Percentiles rank a stretch among this genome's conserved stretches.
Conservation (phyloP, 2,329 filamentous ascomycete species). For the Pochonia chlamydosporia region DNA sequence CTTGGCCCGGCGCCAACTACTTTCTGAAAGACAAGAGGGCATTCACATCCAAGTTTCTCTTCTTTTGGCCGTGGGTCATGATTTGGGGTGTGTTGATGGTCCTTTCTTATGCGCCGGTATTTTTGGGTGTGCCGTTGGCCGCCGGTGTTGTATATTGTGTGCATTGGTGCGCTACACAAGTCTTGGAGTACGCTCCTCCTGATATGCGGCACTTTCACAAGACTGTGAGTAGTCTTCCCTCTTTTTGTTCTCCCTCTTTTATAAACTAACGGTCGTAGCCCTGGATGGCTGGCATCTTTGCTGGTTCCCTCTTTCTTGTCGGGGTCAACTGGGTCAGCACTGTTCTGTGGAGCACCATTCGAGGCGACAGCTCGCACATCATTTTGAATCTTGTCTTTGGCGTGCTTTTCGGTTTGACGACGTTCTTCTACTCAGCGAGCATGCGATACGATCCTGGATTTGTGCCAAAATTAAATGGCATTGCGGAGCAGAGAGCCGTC, state of each 20-base stretch:
- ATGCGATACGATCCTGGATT: slow-evolving; percentile 91
- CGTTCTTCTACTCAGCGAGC: slow-evolving; percentile 80
- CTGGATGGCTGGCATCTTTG: slow-evolving; percentile 90
- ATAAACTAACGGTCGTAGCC: slow-evolving; percentile 46
- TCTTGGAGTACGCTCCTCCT: slow-evolving; percentile 74
- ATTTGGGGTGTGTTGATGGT: slow-evolving; percentile 67
- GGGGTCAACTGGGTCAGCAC: slow-evolving; percentile 69
- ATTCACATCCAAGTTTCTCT: slow-evolving; percentile 81
- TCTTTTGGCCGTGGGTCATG: slow-evolving; percentile 79
- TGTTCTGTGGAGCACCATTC: slow-evolving; percentile 51
- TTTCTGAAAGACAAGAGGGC: slow-evolving; percentile 70
- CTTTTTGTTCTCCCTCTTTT: neutral
- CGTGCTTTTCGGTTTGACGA: slow-evolving; percentile 56
- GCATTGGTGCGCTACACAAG: slow-evolving; percentile 71
- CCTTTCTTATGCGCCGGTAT: slow-evolving; percentile 68
- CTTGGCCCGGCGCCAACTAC: slow-evolving; percentile 67
- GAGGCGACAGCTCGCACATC: slow-evolving; percentile 42
- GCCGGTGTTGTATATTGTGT: slow-evolving; percentile 61
- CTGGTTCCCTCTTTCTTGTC: slow-evolving; percentile 76
- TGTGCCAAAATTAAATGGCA: slow-evolving; percentile 83
- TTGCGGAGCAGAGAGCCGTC: slow-evolving; percentile 81
- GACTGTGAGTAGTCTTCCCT: slow-evolving; percentile 56
- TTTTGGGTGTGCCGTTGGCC: slow-evolving; percentile 67
- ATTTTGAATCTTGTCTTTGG: slow-evolving; percentile 74
- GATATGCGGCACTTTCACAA: slow-evolving; percentile 88